A percentile compares a stretch with the other conserved stretches of the same genome.
Evolutionary conservation across 306 rosid genomes (phyloP).

Genomic region (Vigna nakashimae): DNA sequence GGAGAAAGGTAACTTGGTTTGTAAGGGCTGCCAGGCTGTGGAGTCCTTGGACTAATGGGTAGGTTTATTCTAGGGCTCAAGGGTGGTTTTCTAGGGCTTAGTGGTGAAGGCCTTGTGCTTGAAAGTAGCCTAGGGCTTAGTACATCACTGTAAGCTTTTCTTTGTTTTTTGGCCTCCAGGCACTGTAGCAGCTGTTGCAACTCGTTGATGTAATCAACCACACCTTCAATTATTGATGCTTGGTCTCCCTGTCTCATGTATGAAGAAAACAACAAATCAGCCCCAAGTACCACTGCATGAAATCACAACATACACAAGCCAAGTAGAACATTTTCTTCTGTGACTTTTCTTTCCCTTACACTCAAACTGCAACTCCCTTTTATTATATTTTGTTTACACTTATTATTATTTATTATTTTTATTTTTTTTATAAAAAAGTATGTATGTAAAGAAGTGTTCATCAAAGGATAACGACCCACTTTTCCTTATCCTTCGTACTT

Average conservation of each 20-base stretch:
- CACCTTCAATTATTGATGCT: conserved; percentile 98
- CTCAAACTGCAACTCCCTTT: no score
- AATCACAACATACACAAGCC: neutral
- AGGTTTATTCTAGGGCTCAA: conserved; percentile 79
- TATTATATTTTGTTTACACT: no score
- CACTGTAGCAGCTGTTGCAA: conserved; percentile 85
- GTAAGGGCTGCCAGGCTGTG: conserved; percentile 89
- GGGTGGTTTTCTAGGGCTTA: conserved; percentile 87
- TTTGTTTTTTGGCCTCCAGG: conserved; percentile 89
- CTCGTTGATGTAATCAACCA: conserved; percentile 89
- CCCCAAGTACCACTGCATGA: neutral
- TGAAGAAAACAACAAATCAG: neutral
- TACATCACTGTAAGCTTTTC: conserved; percentile 81
- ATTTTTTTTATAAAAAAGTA: no score
- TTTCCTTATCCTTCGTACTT: no score
- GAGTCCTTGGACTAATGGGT: conserved; percentile 94
- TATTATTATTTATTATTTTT: no score
- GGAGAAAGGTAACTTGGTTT: conserved; percentile 60
- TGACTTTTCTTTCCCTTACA: no score
- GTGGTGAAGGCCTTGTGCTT: conserved; percentile 73
- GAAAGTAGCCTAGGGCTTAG: conserved; percentile 84
- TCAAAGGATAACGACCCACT: no score
- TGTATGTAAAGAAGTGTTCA: no score
- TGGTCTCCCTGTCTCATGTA: conserved; percentile 82
- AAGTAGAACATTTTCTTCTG: no score